These are phyloP conservation scores for Diplosphaera chodatii DNA, from an alignment of 139 green algal species.

Conservation along the genomic window DNA sequence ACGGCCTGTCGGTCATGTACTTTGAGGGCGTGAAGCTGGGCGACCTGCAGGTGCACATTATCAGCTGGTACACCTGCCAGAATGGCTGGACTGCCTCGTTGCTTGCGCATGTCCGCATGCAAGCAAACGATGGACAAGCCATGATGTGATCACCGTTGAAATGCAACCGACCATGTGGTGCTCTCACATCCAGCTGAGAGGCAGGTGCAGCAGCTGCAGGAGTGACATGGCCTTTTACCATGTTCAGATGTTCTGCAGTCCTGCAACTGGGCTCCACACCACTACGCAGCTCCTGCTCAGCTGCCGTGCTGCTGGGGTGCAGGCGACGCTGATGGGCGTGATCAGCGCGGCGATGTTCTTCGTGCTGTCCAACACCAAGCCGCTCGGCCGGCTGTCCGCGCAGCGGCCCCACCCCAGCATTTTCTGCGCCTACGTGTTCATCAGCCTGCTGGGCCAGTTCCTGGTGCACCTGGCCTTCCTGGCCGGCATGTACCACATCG, in stretches of 20 bases:
- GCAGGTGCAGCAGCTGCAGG: no score
- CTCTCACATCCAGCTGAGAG: no score
- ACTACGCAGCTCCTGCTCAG: no score
- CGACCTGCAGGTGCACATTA: conserved; percentile 80
- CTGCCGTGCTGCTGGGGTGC: not conserved
- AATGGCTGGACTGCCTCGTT: no score
- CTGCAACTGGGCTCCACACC: no score
- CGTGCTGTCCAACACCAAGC: conserved; percentile 88
- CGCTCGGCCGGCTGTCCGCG: conserved; percentile 62
- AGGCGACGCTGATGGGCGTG: conserved; percentile 76
- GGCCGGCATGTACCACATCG: conserved; percentile 61
- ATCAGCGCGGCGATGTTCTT: conserved; percentile 90
- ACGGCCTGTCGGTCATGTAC: conserved; percentile 89
- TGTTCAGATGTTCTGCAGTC: no score
- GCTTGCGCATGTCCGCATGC: no score
- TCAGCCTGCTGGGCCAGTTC: conserved; percentile 90
- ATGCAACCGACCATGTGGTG: no score
- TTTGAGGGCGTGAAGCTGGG: conserved; percentile 84
- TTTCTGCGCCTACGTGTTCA: conserved; percentile 91
- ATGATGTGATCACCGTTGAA: no score
- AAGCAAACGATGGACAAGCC: no score
- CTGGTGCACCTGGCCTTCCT: conserved; percentile 73
- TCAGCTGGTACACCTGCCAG: no score
- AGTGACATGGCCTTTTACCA: no score
- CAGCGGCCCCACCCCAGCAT: conserved; percentile 86